A percentile compares a stretch with the other conserved stretches of the same genome.
Conservation (phyloP, 1,284 basidiomycete genomes). For the Rhodotorula sp. region DNA sequence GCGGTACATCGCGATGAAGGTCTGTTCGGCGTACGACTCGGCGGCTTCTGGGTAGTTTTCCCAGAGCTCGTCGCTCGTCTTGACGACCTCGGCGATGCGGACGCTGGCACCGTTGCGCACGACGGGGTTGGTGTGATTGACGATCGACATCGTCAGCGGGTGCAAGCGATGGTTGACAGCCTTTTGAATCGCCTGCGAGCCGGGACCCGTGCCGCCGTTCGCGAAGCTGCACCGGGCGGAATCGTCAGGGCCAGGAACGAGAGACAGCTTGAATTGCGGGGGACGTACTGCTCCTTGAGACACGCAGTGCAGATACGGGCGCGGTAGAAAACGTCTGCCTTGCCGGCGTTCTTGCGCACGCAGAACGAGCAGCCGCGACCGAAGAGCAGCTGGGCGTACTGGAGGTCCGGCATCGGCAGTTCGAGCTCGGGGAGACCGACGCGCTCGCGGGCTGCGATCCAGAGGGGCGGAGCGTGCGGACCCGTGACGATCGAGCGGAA, state of each 20-base stretch:
- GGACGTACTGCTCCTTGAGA: slow-evolving; percentile 6
- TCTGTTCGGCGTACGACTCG: not conserved
- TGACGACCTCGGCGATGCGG: not conserved
- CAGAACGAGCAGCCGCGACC: slow-evolving; percentile 22
- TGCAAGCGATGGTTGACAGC: not conserved
- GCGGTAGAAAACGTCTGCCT: slow-evolving; percentile 17
- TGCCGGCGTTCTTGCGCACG: slow-evolving; percentile 17
- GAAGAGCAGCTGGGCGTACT: slow-evolving; percentile 18
- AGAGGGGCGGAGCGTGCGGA: not conserved
- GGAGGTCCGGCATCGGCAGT: slow-evolving; percentile 9
- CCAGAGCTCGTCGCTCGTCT: not conserved
- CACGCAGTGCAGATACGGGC: slow-evolving; percentile 11
- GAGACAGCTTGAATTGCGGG: no score
- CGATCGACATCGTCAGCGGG: not conserved
- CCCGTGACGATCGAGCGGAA: slow-evolving; percentile 20
- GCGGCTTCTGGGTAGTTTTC: not conserved
- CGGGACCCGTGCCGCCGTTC: not conserved
- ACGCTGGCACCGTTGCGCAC: not conserved
- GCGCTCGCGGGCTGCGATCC: slow-evolving; percentile 6
- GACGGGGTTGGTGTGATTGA: not conserved
- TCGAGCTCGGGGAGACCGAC: slow-evolving; percentile 19
- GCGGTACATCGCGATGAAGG: not conserved
- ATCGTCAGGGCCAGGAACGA: not conserved
- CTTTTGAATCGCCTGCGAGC: not conserved
- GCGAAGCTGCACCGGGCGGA: not conserved